phyloP scores from a whole-genome alignment of 306 rosid species.

The Astragalus membranaceus region DNA sequence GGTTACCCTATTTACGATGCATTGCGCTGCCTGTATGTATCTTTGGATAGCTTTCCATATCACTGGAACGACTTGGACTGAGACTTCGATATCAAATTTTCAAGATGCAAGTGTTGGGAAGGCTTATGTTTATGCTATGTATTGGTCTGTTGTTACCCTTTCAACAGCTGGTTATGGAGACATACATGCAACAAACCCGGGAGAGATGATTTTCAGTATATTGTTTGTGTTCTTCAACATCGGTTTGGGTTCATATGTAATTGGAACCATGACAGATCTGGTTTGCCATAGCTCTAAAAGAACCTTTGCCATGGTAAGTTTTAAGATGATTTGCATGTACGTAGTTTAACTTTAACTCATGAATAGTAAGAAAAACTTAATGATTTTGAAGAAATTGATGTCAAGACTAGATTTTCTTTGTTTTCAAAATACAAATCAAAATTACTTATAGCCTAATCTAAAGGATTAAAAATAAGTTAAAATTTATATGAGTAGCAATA shows the following conservation, averaged over 20 bases:
- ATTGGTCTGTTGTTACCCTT: slow-evolving; percentile 80
- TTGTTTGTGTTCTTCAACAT: slow-evolving; percentile 81
- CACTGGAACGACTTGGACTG: slow-evolving; percentile 63
- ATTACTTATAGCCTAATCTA: background rate
- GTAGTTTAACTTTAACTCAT: background rate
- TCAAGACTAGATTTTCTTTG: no score
- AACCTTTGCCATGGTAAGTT: slow-evolving; percentile 42
- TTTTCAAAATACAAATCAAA: no score
- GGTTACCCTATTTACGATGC: slow-evolving; percentile 77
- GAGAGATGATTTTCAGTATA: slow-evolving; percentile 63
- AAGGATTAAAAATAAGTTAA: background rate
- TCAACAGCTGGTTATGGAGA: slow-evolving; percentile 91
- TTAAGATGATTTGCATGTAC: background rate
- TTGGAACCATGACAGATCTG: slow-evolving; percentile 86
- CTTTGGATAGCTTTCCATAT: slow-evolving; percentile 61
- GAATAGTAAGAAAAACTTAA: no score
- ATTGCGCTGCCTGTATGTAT: slow-evolving; percentile 78
- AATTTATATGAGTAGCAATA: background rate
- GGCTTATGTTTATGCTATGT: slow-evolving; percentile 65
- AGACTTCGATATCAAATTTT: slow-evolving; percentile 38
- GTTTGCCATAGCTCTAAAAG: slow-evolving; percentile 62
- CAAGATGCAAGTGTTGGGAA: slow-evolving; percentile 40
- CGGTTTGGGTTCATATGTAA: slow-evolving; percentile 75
- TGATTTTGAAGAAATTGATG: no score
- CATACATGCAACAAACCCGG: slow-evolving; percentile 58